Evolutionary conservation across 129 eudicot genomes (phyloP).

Genomic region (Flaveria ramosissima): DNA sequence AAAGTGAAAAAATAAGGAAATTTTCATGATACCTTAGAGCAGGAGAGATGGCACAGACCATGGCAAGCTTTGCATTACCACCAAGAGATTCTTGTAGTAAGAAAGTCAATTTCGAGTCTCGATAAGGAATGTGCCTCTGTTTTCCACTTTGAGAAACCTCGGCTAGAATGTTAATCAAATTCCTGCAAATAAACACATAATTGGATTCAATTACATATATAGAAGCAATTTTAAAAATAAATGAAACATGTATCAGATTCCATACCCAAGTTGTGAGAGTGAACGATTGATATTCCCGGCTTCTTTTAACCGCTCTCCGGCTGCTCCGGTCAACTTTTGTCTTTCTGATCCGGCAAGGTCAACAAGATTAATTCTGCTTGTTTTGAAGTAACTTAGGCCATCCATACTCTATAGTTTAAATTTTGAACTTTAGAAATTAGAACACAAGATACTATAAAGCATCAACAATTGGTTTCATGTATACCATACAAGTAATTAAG

Average conservation of each 20-base stretch:
- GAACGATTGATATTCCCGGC: slow-evolving; percentile 98
- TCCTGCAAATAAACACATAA: slow-evolving; percentile 48
- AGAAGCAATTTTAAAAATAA: neutral
- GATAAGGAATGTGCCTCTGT: slow-evolving; percentile 91
- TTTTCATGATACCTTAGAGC: slow-evolving; percentile 56
- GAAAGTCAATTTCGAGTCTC: slow-evolving; percentile 96
- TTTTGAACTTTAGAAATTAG: neutral
- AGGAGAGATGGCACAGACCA: slow-evolving; percentile 98
- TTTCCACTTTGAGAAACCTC: slow-evolving; percentile 98
- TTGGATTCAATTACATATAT: neutral
- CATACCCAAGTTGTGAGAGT: slow-evolving; percentile 98
- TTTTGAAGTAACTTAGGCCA: slow-evolving; percentile 80
- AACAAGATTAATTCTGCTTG: slow-evolving; percentile 90
- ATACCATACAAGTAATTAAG: slow-evolving; percentile 2
- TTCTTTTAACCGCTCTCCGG: slow-evolving; percentile 96
- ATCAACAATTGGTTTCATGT: slow-evolving; percentile 13
- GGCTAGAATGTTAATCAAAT: slow-evolving; percentile 86
- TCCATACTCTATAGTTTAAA: slow-evolving; percentile 60
- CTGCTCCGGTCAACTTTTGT: slow-evolving; percentile 95
- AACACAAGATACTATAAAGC: slow-evolving; percentile 1
- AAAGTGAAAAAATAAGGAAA: neutral
- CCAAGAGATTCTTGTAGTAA: slow-evolving; percentile 96
- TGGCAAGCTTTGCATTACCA: slow-evolving; percentile 93
- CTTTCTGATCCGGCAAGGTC: slow-evolving; percentile 99
- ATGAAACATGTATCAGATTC: neutral